Evolutionary conservation across 2,329 filamentous ascomycete genomes (phyloP).

Genomic region (Fusarium irregulare): DNA sequence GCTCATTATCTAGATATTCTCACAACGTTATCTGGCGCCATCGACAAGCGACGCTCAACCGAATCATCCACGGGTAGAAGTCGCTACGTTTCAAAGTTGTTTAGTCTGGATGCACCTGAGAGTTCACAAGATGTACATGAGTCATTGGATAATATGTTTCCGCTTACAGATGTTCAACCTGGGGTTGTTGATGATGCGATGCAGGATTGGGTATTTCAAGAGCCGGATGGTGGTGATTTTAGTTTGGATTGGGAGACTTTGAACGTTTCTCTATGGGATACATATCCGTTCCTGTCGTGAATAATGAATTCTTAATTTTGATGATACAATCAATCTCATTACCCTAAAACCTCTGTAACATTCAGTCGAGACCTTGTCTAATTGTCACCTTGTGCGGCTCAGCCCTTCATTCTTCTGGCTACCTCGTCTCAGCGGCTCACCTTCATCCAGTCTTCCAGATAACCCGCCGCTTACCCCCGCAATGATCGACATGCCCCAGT

Average conservation of each 20-base stretch:
- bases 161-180: neutral
- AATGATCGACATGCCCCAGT: neutral
- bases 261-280: constrained; percentile 44
- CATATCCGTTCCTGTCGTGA: constrained; percentile 39
- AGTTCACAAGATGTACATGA: neutral
- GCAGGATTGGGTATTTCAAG: constrained; percentile 30
- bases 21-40: constrained; percentile 57
- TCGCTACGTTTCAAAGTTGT: constrained; percentile 42
- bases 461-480: neutral
- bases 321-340: neutral
- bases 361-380: neutral
- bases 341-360: neutral
- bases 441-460: too few relatives aligned
- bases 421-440: too few relatives aligned
- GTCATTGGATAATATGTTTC: neutral
- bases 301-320: neutral
- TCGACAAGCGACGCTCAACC: constrained; percentile 43
- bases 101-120: constrained; percentile 19
- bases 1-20: constrained; percentile 68
- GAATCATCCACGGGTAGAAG: constrained; percentile 37
- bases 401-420: neutral
- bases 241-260: constrained; percentile 42
- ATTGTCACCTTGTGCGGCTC: neutral
- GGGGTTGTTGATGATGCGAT: constrained; percentile 11
- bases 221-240: constrained; percentile 35